Evolutionary conservation across 352 stramenopile genomes (phyloP), one percentile per base, ranked within the genome.

Genomic region (Globisporangium cylindrosporum): DNA sequence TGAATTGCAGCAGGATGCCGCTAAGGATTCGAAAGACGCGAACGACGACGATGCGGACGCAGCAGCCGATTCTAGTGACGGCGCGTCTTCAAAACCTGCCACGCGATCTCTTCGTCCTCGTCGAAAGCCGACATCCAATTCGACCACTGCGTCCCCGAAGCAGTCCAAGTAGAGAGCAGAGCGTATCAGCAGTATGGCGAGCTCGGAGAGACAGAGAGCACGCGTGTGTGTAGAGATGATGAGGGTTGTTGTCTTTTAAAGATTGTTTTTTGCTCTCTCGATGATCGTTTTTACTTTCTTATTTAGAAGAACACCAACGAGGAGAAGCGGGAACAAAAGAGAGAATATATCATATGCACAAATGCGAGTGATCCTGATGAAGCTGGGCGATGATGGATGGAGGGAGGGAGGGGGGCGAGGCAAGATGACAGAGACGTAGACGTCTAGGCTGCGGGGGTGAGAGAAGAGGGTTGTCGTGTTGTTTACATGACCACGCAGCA

Each of bases 401-500:
- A 10, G 62, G 38, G 38, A 20, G 38, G 12, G 9, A 4, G 6
- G 41, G 15, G 41, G 43, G 43, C 38, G 38, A 46, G 18, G 43
- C 43, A 51, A 51, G 43, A 51, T 51, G 43, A 51, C 43, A 51
- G 34, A 64, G 36, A 57, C n/a, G 41, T 53, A 64, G 36, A 57
- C n/a, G 41, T 53, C 54, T 67, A 64, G 51, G 49, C 32, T 69
- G 46, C 34, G 20, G 3, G 27, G 24, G 18, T 51, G 43, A 27
- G 12, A n/a, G 61, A 34, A 43, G n/a, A 12, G 48, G 24, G 29
- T 51, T n/a, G 41, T 49, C 58, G 27, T 18, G 25, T 15, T 59
- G 36, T 51, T 85, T 87, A 95, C 88, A 95, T 95, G 68, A 96
- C 78, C 49, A 98, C 86, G 85, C 97, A 99, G 87, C 98, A 99